These are phyloP conservation scores for Hypoxylon sp. DNA, from an alignment of 2,329 filamentous ascomycete species.

Conservation along the genomic window DNA sequence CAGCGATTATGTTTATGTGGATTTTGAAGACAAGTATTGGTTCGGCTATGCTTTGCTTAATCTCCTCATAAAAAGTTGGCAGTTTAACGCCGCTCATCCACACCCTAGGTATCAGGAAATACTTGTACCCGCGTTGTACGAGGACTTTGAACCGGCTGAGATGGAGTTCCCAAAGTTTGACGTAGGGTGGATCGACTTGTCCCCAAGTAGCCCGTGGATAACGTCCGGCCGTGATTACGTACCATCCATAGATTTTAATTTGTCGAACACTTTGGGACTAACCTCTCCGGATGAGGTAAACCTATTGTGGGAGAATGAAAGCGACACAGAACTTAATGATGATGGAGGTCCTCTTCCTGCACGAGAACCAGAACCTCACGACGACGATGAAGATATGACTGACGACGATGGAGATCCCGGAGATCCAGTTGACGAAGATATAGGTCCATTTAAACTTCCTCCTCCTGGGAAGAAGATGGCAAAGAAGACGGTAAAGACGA, in stretches of 20 bases:
- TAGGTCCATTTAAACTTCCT: too few species aligned
- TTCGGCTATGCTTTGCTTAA: slow-evolving; percentile 35
- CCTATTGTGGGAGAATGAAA: not conserved
- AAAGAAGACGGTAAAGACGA: too few species aligned
- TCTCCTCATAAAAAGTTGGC: slow-evolving; percentile 23
- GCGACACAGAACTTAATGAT: not conserved
- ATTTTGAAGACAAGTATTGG: slow-evolving; percentile 28
- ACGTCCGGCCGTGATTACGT: not conserved
- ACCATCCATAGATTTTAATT: not conserved
- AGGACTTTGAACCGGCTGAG: not conserved
- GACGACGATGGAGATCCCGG: too few species aligned
- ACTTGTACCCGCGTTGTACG: slow-evolving; percentile 20
- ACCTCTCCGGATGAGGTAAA: too few species aligned
- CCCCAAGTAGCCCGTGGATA: slow-evolving; percentile 7
- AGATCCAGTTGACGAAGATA: too few species aligned
- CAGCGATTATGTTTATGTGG: not conserved
- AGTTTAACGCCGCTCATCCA: slow-evolving; percentile 1
- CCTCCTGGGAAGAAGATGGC: too few species aligned
- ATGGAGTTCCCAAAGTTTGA: not conserved
- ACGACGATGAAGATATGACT: too few species aligned
- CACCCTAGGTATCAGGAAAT: accelerated
- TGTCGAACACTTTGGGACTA: not conserved
- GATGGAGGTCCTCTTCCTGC: not conserved
- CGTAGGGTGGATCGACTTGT: slow-evolving; percentile 21
- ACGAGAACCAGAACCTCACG: too few species aligned